Evolutionary conservation across 2,329 filamentous ascomycete species (phyloP), one percentile per base, ranked within the genome.

Genomic region (Pyricularia sp.): DNA sequence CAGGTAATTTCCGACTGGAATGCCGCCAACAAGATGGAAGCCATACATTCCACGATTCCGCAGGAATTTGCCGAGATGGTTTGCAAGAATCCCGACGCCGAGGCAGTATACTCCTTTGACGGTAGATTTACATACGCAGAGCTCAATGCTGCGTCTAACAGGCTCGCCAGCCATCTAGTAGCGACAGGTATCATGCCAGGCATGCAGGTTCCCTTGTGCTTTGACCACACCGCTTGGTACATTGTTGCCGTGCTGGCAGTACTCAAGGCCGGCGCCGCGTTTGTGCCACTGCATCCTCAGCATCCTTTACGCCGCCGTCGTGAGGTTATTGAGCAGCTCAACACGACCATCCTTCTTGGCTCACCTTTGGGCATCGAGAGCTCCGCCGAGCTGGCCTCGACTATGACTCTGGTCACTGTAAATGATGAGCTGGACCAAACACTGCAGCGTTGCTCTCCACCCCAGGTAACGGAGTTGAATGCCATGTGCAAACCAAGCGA

Each of bases 331-430:
- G 78, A 79, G 59, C 77, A 80, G 20, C 78, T 85, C n/a, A 76
- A 78, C 17, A 79, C 82, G 6, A 31, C 14, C 26, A 17, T 64
- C 10, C 25, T 31, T 25, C 28, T 64, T 26, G 61, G 25, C 2
- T 14, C 61, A 30, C 78, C 76, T 7, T 74, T 85, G 30, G 78
- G 83, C 4, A 73, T 85, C 4, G 79, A 80, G 2, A 82, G 82
- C 0, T 80, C 78, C 69, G 76, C 74, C 10, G 76, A 81, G 4
- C 72, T 84, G 1, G 78, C 78, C 28, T 77, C 77, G 61, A 81
- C 79, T 58, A 77, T 78, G 31, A 81, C 77, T 68, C 78, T 79
- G 23, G 78, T 81, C 58, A 77, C 79, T 10, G 11, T 68, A 6
- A 36, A 68, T 55, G 55, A 4, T 30, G 66, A 68, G 17, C 66